Evolutionary conservation across 345 rosid genomes (phyloP).

Genomic region (Lepidium africanum): DNA sequence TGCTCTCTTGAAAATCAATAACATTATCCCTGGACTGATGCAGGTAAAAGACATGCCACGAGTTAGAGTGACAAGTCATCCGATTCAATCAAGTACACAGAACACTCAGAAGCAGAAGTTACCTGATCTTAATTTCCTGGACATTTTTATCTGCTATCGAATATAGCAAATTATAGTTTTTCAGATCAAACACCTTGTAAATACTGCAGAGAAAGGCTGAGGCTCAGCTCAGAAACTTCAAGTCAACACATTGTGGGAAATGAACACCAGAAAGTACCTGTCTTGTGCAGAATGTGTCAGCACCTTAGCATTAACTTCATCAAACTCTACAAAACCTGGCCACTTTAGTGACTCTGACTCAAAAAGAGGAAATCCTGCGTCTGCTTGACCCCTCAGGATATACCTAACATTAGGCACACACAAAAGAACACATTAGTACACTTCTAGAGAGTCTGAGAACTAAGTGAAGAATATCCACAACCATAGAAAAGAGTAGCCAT

Average conservation of each 20-base stretch:
- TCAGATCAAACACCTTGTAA: constrained; percentile 91
- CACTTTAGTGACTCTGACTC: constrained; percentile 82
- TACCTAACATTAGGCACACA: constrained; percentile 35
- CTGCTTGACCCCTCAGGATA: constrained; percentile 61
- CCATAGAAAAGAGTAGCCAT: constrained; percentile 10
- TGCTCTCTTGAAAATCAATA: constrained; percentile 74
- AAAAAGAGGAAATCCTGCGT: constrained; percentile 76
- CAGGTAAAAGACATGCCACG: background rate
- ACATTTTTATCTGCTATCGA: constrained; percentile 71
- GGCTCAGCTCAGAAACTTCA: constrained; percentile 1
- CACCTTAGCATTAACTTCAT: constrained; percentile 85
- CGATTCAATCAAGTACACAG: background rate
- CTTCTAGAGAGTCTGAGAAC: background rate
- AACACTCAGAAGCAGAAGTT: constrained; percentile 24
- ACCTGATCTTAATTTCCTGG: constrained; percentile 96
- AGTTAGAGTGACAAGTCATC: background rate
- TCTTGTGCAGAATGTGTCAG: constrained; percentile 80
- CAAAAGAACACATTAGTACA: background rate
- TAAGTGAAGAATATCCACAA: background rate
- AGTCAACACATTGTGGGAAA: background rate
- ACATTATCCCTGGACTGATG: constrained; percentile 85
- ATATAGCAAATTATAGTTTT: constrained; percentile 72
- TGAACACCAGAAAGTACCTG: constrained; percentile 35
- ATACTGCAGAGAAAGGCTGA: constrained; percentile 35
- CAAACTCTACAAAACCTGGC: constrained; percentile 94